Evolutionary conservation across 495 filamentous ascomycete genomes (phyloP).

Genomic region (Penicillium paradoxum): DNA sequence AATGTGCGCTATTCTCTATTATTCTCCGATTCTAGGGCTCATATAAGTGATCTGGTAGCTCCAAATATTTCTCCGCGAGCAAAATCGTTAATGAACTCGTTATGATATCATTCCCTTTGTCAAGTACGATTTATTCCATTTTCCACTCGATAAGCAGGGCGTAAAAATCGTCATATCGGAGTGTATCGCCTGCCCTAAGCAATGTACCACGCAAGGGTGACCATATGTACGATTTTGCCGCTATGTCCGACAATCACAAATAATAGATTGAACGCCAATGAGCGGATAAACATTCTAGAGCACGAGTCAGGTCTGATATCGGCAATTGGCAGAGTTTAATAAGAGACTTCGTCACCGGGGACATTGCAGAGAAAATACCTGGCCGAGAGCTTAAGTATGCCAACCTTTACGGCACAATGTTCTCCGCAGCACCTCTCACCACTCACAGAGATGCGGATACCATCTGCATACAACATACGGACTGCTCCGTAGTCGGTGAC

Average conservation of each 20-base stretch:
- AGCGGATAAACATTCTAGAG: conserved; percentile 3
- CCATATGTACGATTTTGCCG: background rate
- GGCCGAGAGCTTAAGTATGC: background rate
- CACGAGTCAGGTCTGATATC: background rate
- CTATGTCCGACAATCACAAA: background rate
- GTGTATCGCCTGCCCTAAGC: background rate
- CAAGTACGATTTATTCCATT: background rate
- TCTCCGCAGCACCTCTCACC: background rate
- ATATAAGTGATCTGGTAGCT: background rate
- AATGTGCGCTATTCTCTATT: background rate
- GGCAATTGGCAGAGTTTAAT: conserved; percentile 1
- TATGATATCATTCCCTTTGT: background rate
- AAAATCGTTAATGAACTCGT: too few species aligned
- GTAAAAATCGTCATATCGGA: too few species aligned
- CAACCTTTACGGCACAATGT: background rate
- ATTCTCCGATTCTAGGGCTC: conserved; percentile 1
- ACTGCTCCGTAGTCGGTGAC: too few species aligned
- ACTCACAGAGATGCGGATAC: background rate
- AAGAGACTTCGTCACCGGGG: background rate
- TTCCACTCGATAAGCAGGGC: background rate
- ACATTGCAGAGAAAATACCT: background rate
- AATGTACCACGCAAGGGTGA: background rate
- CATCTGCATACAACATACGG: too few species aligned
- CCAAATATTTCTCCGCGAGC: background rate
- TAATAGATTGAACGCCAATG: background rate